phyloP scores from a whole-genome alignment of 2,329 filamentous ascomycete genomes.

The Lachnum nothofagi region DNA sequence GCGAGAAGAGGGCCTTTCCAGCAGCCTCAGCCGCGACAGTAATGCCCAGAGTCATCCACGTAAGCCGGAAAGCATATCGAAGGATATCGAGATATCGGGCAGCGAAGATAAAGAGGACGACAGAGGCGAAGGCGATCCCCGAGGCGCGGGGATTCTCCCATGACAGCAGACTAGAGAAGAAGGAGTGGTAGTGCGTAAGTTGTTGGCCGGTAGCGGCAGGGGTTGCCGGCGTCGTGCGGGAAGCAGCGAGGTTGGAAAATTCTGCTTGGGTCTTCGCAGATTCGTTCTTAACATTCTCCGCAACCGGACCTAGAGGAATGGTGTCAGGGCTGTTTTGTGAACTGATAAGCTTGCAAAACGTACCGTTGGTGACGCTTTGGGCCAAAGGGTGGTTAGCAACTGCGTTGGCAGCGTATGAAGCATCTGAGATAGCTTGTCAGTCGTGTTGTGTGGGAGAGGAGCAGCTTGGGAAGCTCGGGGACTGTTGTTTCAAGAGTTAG shows the following conservation, averaged over 20 bases:
- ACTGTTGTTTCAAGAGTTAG: conserved; percentile 25
- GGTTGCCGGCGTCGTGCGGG: conserved; percentile 50
- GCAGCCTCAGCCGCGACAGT: conserved; percentile 56
- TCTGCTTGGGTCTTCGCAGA: conserved; percentile 50
- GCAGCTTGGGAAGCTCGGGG: conserved; percentile 19
- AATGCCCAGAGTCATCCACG: conserved; percentile 56
- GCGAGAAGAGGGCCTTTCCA: conserved; percentile 57
- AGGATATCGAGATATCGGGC: conserved; percentile 61
- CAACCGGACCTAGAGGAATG: conserved; percentile 47
- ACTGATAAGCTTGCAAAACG: conserved; percentile 10
- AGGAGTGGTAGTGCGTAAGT: conserved; percentile 65
- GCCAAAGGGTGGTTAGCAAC: conserved; percentile 32
- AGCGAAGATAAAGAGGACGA: conserved; percentile 56
- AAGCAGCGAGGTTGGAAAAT: conserved; percentile 53
- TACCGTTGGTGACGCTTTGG: conserved; percentile 31
- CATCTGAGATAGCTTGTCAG: conserved; percentile 26
- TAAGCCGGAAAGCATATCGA: conserved; percentile 60
- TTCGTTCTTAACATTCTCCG: conserved; percentile 54
- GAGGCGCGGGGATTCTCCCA: conserved; percentile 66
- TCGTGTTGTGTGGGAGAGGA: conserved; percentile 1
- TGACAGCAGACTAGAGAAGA: conserved; percentile 64
- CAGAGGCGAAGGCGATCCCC: conserved; percentile 56
- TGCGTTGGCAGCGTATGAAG: conserved; percentile 30
- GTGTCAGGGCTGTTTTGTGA: conserved; percentile 12
- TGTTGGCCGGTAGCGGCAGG: conserved; percentile 57